These are phyloP conservation scores for Drechmeria coniospora DNA, from an alignment of 2,329 filamentous ascomycete genomes.

Conservation along the genomic window DNA sequence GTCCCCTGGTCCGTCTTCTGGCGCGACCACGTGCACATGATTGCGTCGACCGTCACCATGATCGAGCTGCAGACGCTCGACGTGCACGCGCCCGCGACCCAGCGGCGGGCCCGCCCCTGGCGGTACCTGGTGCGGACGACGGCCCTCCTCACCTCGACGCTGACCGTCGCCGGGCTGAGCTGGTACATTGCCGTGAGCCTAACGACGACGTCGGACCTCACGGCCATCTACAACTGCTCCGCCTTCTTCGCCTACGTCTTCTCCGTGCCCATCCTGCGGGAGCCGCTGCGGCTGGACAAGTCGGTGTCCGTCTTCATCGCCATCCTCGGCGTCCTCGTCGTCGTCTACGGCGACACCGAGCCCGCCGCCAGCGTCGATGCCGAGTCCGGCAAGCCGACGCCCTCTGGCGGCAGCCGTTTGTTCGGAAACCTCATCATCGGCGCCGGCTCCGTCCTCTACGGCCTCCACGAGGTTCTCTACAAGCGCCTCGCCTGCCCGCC, in stretches of 20 bases:
- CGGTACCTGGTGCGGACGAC: slow-evolving; percentile 70
- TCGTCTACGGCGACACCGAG: slow-evolving; percentile 74
- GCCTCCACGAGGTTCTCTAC: slow-evolving; percentile 93
- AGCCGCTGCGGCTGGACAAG: slow-evolving; percentile 74
- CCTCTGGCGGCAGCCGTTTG: slow-evolving; percentile 45
- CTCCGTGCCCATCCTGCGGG: slow-evolving; percentile 75
- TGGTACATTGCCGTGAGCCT: slow-evolving; percentile 94
- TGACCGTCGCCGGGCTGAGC: slow-evolving; percentile 80
- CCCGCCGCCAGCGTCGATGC: slow-evolving; percentile 21
- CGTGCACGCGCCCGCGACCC: slow-evolving; percentile 29
- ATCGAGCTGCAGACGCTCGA: slow-evolving; percentile 66
- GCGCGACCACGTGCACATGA: slow-evolving; percentile 41
- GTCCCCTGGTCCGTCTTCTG: slow-evolving; percentile 77
- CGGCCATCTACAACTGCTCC: slow-evolving; percentile 97
- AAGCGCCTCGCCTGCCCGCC: slow-evolving; percentile 88
- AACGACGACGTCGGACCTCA: slow-evolving; percentile 85
- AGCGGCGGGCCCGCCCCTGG: slow-evolving; percentile 23
- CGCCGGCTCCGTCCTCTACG: slow-evolving; percentile 79
- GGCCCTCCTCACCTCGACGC: slow-evolving; percentile 63
- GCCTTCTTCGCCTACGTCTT: slow-evolving; percentile 98
- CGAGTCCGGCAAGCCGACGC: slow-evolving; percentile 12
- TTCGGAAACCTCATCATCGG: slow-evolving; percentile 88
- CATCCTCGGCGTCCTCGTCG: slow-evolving; percentile 79
- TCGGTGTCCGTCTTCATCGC: slow-evolving; percentile 74
- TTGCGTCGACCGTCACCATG: slow-evolving; percentile 55